Base-by-base conservation (phyloP, 1,284 basidiomycete species). In the Pseudozyma thailandica region DNA sequence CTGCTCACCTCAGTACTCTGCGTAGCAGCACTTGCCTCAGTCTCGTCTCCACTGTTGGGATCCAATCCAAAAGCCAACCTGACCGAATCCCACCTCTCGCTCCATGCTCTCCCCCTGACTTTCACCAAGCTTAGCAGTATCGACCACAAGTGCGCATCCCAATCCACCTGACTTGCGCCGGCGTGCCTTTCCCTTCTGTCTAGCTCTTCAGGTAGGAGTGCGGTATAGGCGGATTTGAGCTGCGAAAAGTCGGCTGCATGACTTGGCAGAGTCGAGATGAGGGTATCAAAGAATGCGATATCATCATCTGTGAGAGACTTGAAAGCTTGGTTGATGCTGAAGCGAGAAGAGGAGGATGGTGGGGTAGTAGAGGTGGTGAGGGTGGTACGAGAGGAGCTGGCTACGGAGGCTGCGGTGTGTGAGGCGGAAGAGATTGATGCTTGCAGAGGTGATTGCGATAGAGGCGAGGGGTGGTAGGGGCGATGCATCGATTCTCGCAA, bases 1-100 rank as follows among this genome's bases (percentile, higher is more conserved):
- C 42, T 38, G 38, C 45, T 53, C 10, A 35, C 10, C 6, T 43
- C n/a, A 8, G 64, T 57, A 41, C 30, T 59, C 20, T 52, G 53
- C 7, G 62, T 62, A 3, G 38, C 51, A 0, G 52, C 30, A 45
- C 50, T 58, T 3, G 48, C 43, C n/a, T 69, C 63, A 12, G 45
- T 55, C 30, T 57, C 61, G 10, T 58, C 71, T 41, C 48, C 50
- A 48, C 57, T 62, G 51, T 59, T 46, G 12, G 80, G 75, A 39
- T 80, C 78, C 16, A 79, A 62, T n/a, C 80, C 80, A 16, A 80
- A 51, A 0, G 74, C 66, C 13, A 80, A 47, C 10, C 79, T 59
- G 15, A 82, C 77, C 15, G 71, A 59, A 30, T 81, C 79, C 80
- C 80, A 82, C 8, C 79, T 60, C 42, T 78, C 70, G n/a, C 54